Base-by-base conservation (phyloP, 176 grass and related monocot genomes). In the Carex scoparia region DNA sequence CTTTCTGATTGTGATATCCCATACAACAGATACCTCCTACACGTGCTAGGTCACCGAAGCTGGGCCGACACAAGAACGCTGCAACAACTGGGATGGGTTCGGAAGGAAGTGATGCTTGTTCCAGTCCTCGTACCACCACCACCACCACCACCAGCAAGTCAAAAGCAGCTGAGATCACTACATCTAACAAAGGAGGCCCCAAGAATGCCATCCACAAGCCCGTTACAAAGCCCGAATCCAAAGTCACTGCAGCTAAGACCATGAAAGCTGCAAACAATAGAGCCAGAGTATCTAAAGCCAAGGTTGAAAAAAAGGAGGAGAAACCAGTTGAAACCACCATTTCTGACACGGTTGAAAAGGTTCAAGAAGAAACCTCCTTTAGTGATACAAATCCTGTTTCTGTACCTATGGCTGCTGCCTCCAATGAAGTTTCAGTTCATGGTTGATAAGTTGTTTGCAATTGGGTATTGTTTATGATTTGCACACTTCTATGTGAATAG, bases 1-100 rank as follows among this genome's bases (percentile, higher is more conserved):
- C 57, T 44, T 40, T 81, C 3, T 38, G 31, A 63, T 64, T 81
- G 56, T 28, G n/a, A 44, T 69, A 38, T 83, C 30, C 49, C 62
- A 82, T 65, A 23, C 5, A 82, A 88, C 88, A 98, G 95, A 92
- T 98, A 84, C 93, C 95, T 67, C 91, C 93, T 74, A 98, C 95
- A 18, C 95, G 95, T 6, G 87, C 95, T 62, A 93, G 88, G 65
- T 98, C 95, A 53, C 95, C 95, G 32, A 98, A 95, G 87, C 95
- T 98, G 57, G 95, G 95, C 10, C 88, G 95, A 4, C 74, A 88
- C 89, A 98, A 98, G 84, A 78, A 87, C 2, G 27, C 70, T 62
- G 84, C 65, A 68, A 62, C 79, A 6, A 35, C 54, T 83, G 95
- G 87, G 69, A 87, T 84, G 56, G 63, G 84, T 84, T 84, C 55